Evolutionary conservation across 2,329 filamentous ascomycete species (phyloP), one percentile per base, ranked within the genome.

Genomic region (Colletotrichum chlorophyti): DNA sequence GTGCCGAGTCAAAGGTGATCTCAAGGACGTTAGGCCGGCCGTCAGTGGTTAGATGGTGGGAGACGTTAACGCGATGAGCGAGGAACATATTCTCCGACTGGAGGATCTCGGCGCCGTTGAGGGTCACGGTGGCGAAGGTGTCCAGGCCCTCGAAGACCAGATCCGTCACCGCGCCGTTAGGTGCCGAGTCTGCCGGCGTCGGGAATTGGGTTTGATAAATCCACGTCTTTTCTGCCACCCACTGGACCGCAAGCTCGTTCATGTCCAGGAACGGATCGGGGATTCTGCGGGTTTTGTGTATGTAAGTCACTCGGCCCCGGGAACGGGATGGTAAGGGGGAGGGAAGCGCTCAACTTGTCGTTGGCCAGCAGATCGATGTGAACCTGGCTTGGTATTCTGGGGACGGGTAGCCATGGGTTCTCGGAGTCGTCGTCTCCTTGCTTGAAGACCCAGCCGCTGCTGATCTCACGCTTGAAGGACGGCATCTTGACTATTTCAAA

Each of bases 131-230:
- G 1, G 85, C 83, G 62, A 86, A 87, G 0, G 86, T 89, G 65
- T 89, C 86, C 2, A 89, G 78, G 0, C 86, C 86, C 63, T 87
- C 80, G 55, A 89, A 87, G 9, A 85, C 82, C 5, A 89, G 72
- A 14, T 83, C 78, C 64, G 26, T 70, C 68, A 34, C 70, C 1
- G 5, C 5, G 1, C 19, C 38, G 7, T 38, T 21, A 38, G 9
- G 15, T 14, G 26, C 21, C 14, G 21, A 32, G 8, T 27, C 47
- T 34, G 12, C 32, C 34, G 68, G 68, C 10, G 63, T 66, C 11
- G 55, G 41, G 59, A 78, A 76, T 2, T 57, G 45, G 19, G 75
- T 78, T 7, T 75, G 76, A 67, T 89, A 89, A 1, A 76, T 74
- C 86, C 86, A 89, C 53, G 76, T 74, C 64, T 83, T 82, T 51